A percentile compares a stretch with the other conserved stretches of the same genome.
Conservation (phyloP, 768 basidiomycete species). For the Agaricus bisporus region DNA sequence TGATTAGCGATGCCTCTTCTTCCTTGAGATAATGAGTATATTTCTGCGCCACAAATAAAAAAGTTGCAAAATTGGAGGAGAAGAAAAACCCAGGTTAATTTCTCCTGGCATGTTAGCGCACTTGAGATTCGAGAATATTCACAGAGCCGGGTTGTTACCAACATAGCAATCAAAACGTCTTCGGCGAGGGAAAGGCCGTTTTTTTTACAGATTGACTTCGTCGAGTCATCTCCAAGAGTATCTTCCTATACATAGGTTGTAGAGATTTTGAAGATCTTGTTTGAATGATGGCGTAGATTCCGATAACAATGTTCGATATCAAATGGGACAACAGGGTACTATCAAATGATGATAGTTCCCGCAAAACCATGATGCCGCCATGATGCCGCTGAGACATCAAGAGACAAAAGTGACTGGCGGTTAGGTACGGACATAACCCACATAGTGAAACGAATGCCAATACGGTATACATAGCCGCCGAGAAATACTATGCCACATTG, state of each 20-base stretch:
- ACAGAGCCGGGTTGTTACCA: conserved; percentile 42
- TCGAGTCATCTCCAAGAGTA: conserved; percentile 13
- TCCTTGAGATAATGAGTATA: conserved; percentile 48
- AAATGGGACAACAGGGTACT: conserved; percentile 39
- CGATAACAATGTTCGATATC: conserved; percentile 38
- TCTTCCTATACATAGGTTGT: conserved; percentile 34
- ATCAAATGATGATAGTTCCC: conserved; percentile 37
- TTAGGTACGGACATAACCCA: conserved; percentile 32
- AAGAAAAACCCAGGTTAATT: conserved; percentile 5
- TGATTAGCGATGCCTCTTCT: conserved; percentile 12
- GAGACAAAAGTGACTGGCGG: background rate
- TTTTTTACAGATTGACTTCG: conserved; percentile 34
- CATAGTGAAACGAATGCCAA: conserved; percentile 41
- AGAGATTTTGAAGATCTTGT: conserved; percentile 27
- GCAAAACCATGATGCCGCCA: conserved; percentile 28
- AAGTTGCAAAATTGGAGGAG: conserved; percentile 25
- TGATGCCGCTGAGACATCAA: background rate
- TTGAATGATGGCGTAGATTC: conserved; percentile 44
- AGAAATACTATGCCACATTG: conserved; percentile 38
- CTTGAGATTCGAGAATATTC: background rate
- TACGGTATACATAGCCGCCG: conserved; percentile 40
- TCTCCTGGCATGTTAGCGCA: conserved; percentile 1
- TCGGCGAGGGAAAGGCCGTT: conserved; percentile 36
- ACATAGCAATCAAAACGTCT: conserved; percentile 35
- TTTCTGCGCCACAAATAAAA: conserved; percentile 44